Evolutionary conservation across 2,329 filamentous ascomycete genomes (phyloP).

Genomic region (Penicillium italicum): DNA sequence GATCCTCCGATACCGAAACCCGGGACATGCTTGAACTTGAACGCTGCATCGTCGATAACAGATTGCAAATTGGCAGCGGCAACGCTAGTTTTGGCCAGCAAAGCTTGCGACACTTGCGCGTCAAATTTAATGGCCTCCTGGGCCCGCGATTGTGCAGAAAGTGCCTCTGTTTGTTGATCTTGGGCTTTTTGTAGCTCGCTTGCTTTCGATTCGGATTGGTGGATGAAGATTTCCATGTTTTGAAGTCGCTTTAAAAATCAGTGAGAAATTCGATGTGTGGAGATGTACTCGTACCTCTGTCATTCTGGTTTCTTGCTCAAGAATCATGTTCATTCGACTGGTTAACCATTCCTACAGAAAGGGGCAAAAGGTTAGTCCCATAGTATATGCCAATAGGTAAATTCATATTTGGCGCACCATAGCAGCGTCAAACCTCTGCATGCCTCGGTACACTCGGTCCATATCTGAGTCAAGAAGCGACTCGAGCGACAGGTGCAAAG

Average conservation of each 20-base stretch:
- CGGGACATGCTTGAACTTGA: constrained; percentile 22
- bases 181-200: constrained; percentile 34
- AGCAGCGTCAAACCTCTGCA: constrained; percentile 34
- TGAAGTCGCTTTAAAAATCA: constrained; percentile 36
- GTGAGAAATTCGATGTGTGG: not conserved
- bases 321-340: constrained; percentile 24
- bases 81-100: constrained; percentile 30
- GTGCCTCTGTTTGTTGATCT: constrained; percentile 31
- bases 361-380: constrained; percentile 2
- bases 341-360: constrained; percentile 32
- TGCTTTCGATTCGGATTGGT: constrained; percentile 33
- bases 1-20: constrained; percentile 17
- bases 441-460: constrained; percentile 24
- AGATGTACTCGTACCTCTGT: constrained; percentile 27
- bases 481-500: constrained; percentile 34
- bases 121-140: constrained; percentile 29
- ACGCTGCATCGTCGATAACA: constrained; percentile 30
- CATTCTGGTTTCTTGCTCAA: constrained; percentile 35
- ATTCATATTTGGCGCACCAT: constrained; percentile 27
- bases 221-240: constrained; percentile 33
- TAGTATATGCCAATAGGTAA: not conserved
- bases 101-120: constrained; percentile 29
- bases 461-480: constrained; percentile 32
- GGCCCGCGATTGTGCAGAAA: constrained; percentile 24
- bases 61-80: constrained; percentile 32